A percentile compares a stretch with the other conserved stretches of the same genome.
Conservation (phyloP, 495 filamentous ascomycete genomes). For the Podospora fimiseda region DNA sequence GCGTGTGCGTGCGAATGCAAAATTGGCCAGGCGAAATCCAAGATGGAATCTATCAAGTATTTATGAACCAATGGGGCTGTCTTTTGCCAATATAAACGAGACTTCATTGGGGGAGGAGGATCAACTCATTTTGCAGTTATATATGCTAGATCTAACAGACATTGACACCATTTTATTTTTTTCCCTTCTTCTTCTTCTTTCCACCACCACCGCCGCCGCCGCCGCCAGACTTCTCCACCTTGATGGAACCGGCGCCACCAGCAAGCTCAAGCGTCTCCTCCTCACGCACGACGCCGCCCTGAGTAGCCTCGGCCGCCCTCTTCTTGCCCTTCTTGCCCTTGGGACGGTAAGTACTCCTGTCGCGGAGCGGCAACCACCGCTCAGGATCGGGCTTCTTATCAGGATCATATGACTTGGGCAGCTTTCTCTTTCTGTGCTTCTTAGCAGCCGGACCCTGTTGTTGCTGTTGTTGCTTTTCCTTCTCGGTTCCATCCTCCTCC, state of each 20-base stretch:
- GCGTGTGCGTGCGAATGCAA: too few relatives aligned
- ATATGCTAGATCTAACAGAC: too few relatives aligned
- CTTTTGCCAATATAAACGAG: too few relatives aligned
- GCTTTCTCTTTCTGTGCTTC: slow-evolving; percentile 63
- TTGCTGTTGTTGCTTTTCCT: slow-evolving; percentile 50
- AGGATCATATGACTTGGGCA: slow-evolving; percentile 72
- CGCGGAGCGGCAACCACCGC: slow-evolving; percentile 83
- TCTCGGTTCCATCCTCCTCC: slow-evolving; percentile 46
- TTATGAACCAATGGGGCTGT: too few relatives aligned
- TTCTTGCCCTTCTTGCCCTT: slow-evolving; percentile 90
- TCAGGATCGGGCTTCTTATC: slow-evolving; percentile 79
- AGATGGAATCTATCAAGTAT: too few relatives aligned
- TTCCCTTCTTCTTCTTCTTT: slow-evolving; percentile 68
- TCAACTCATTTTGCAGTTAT: too few relatives aligned
- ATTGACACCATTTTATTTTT: slow-evolving; percentile 41
- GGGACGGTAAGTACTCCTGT: slow-evolving; percentile 80
- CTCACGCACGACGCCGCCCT: slow-evolving; percentile 71
- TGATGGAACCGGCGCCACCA: slow-evolving; percentile 54
- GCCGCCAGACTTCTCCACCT: slow-evolving; percentile 46
- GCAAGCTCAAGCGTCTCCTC: slow-evolving; percentile 59
- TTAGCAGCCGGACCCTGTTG: slow-evolving; percentile 52
- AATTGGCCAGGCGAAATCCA: too few relatives aligned
- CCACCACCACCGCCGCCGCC: slow-evolving; percentile 38
- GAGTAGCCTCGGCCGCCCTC: slow-evolving; percentile 67
- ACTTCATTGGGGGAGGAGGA: too few relatives aligned